These are phyloP conservation scores for Aureobasidium melanogenum DNA, from an alignment of 2,329 filamentous ascomycete species.

Conservation along the genomic window DNA sequence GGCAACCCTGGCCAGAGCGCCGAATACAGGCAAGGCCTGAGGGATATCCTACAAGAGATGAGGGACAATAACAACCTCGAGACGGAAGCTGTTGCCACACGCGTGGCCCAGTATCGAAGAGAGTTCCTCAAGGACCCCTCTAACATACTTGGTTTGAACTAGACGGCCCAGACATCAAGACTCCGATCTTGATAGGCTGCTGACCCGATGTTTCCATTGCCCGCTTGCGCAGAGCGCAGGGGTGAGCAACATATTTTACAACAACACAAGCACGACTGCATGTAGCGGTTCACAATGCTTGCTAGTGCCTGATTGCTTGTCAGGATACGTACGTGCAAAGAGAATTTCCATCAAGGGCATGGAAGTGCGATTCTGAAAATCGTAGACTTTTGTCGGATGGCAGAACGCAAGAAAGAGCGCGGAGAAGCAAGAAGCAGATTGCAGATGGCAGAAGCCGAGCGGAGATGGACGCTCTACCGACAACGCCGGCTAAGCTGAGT, in stretches of 20 bases:
- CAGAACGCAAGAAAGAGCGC: background rate
- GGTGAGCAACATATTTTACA: background rate
- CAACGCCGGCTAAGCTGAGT: background rate
- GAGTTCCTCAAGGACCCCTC: constrained; percentile 56
- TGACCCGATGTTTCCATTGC: background rate
- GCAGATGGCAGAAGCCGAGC: background rate
- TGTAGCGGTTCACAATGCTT: background rate
- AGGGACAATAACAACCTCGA: constrained; percentile 53
- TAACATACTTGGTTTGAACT: constrained; percentile 42
- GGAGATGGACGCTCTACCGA: background rate
- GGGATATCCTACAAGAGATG: constrained; percentile 51
- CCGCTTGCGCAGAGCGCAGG: background rate
- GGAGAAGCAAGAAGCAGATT: background rate
- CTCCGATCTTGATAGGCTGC: background rate
- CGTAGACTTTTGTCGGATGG: background rate
- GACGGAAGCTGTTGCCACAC: constrained; percentile 56
- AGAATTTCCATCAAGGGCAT: background rate
- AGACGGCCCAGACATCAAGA: background rate
- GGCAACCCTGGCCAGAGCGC: constrained; percentile 18
- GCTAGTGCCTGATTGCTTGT: background rate
- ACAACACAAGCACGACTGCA: background rate
- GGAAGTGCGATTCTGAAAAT: background rate
- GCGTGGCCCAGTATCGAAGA: constrained; percentile 58
- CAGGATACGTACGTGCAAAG: background rate
- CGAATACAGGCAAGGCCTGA: constrained; percentile 53